phyloP scores from a whole-genome alignment of 441 rosid genomes.

The Mallotus repandus region DNA sequence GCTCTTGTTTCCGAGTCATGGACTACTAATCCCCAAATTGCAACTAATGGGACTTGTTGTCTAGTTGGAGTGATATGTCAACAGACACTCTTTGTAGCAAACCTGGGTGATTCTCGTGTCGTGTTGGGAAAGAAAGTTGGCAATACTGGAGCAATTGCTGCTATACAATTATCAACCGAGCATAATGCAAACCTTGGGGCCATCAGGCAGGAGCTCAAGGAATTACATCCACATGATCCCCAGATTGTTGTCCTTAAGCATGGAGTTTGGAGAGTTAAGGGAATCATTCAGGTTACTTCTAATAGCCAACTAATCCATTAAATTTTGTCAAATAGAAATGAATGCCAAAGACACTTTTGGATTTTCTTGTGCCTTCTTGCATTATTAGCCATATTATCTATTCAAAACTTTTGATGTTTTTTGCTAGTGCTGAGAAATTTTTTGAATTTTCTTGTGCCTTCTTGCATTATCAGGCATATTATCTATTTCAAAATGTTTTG shows the following conservation, averaged over 20 bases:
- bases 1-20: constrained; percentile 61
- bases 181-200: constrained; percentile 79
- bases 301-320: constrained; percentile 10
- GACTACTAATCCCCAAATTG: constrained; percentile 56
- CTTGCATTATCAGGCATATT: no score
- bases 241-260: constrained; percentile 74
- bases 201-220: constrained; percentile 77
- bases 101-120: constrained; percentile 82
- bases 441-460: not conserved
- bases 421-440: not conserved
- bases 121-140: constrained; percentile 85
- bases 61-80: constrained; percentile 75
- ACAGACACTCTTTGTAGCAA: constrained; percentile 81
- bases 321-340: constrained; percentile 7
- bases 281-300: constrained; percentile 73
- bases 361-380: not conserved
- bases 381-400: not conserved
- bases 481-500: no score
- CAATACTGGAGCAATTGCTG: constrained; percentile 65
- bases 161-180: constrained; percentile 79
- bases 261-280: constrained; percentile 92
- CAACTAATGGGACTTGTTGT: constrained; percentile 83
- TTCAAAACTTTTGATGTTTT: no score
- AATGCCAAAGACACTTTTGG: constrained; percentile 15
- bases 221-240: constrained; percentile 74